A percentile compares a stretch with the other conserved stretches of the same genome.
Evolutionary conservation across 2,329 filamentous ascomycete species (phyloP).

Genomic region (Ceratocystis smalleyi): DNA sequence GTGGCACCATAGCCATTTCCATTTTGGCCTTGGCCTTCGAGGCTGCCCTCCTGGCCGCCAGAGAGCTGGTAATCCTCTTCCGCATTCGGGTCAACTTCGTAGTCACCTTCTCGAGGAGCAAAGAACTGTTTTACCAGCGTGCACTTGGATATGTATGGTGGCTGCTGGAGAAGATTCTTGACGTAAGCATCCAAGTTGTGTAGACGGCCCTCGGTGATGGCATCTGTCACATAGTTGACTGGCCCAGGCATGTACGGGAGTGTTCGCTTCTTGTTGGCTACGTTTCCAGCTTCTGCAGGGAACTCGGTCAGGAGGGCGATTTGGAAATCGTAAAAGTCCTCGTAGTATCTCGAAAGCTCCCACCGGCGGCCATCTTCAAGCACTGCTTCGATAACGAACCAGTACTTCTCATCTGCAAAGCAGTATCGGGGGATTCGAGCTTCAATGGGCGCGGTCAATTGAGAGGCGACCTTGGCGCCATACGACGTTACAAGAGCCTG

Average conservation of each 20-base stretch:
- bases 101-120: slow-evolving; percentile 75
- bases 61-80: slow-evolving; percentile 66
- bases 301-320: slow-evolving; percentile 87
- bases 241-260: slow-evolving; percentile 96
- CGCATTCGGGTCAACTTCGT: slow-evolving; percentile 71
- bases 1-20: slow-evolving; percentile 38
- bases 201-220: slow-evolving; percentile 81
- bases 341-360: slow-evolving; percentile 89
- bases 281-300: slow-evolving; percentile 81
- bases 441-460: slow-evolving; percentile 58
- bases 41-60: not conserved
- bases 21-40: slow-evolving; percentile 29
- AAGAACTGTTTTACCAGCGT: slow-evolving; percentile 82
- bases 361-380: slow-evolving; percentile 83
- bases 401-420: slow-evolving; percentile 95
- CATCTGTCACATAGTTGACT: slow-evolving; percentile 95
- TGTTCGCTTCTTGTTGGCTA: slow-evolving; percentile 59
- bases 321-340: slow-evolving; percentile 98
- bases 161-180: slow-evolving; percentile 73
- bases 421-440: slow-evolving; percentile 86
- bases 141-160: slow-evolving; percentile 69
- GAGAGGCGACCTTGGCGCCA: slow-evolving; percentile 29
- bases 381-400: slow-evolving; percentile 88
- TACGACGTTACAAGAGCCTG: slow-evolving; percentile 8
- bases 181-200: slow-evolving; percentile 93